Conservation (phyloP, 306 rosid species). For the Herpetospermum pedunculosum region DNA sequence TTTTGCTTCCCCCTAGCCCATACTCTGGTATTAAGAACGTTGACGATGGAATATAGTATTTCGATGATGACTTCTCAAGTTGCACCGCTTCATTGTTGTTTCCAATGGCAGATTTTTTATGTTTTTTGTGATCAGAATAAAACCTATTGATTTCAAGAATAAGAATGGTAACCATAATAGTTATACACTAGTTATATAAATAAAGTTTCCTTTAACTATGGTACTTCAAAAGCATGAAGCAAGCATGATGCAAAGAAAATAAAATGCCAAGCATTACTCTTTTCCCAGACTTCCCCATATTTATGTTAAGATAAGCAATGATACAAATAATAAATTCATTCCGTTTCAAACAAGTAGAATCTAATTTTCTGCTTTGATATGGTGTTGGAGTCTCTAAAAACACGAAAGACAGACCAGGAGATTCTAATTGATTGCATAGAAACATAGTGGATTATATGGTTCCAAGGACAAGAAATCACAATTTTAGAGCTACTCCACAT, state of each 20-base stretch:
- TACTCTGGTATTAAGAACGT: conserved; percentile 33
- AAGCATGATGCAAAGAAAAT: not conserved
- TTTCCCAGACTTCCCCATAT: not conserved
- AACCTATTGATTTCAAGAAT: conserved; percentile 34
- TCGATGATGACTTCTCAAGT: conserved; percentile 42
- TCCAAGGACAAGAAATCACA: not conserved
- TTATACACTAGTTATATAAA: not conserved
- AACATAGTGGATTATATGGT: not conserved
- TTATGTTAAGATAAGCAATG: not conserved
- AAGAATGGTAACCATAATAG: not conserved
- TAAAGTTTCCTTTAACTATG: not conserved
- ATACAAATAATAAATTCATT: not conserved
- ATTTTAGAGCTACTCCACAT: not conserved
- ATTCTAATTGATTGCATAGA: not conserved
- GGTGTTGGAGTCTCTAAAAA: not conserved
- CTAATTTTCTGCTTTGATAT: not conserved
- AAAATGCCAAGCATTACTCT: not conserved
- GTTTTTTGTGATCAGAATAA: conserved; percentile 34
- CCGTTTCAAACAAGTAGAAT: not conserved
- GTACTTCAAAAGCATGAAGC: not conserved
- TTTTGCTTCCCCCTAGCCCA: conserved; percentile 34
- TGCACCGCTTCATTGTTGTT: conserved; percentile 30
- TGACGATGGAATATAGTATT: conserved; percentile 38
- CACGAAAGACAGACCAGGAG: not conserved
- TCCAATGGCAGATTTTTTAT: conserved; percentile 33